phyloP scores from a whole-genome alignment of 441 rosid genomes.

The Populus tomentosa region DNA sequence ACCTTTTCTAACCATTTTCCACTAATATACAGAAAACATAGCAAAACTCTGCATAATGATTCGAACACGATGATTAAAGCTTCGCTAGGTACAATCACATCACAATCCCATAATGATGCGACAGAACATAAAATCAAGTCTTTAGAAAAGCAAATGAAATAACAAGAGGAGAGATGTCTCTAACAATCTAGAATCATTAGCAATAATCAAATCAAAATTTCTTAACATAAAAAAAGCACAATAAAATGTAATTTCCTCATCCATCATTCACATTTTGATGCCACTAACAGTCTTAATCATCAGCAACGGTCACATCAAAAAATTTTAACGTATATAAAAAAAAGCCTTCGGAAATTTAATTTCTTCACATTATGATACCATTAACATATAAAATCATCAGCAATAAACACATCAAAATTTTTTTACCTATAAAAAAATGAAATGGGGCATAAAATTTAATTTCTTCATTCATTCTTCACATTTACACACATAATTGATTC shows the following conservation, averaged over 20 bases:
- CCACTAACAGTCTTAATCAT: no score
- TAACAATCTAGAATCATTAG: background rate
- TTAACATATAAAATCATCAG: no score
- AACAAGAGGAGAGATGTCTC: background rate
- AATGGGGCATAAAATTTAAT: no score
- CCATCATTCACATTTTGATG: background rate
- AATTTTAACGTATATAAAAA: no score
- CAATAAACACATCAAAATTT: no score
- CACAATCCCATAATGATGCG: background rate
- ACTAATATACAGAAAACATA: background rate
- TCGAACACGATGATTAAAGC: background rate
- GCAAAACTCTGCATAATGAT: background rate
- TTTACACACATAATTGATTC: background rate
- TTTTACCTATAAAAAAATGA: no score
- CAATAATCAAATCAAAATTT: background rate
- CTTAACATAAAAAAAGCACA: background rate
- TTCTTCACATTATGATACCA: background rate
- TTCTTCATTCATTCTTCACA: no score
- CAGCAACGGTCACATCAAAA: no score
- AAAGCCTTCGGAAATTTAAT: background rate
- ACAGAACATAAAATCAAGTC: background rate
- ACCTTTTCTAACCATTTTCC: background rate
- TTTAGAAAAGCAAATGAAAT: background rate
- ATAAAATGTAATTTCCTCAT: no score
- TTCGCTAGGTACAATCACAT: background rate